Conservation (phyloP, 75 land plant species). For the Larix kaempferi region DNA sequence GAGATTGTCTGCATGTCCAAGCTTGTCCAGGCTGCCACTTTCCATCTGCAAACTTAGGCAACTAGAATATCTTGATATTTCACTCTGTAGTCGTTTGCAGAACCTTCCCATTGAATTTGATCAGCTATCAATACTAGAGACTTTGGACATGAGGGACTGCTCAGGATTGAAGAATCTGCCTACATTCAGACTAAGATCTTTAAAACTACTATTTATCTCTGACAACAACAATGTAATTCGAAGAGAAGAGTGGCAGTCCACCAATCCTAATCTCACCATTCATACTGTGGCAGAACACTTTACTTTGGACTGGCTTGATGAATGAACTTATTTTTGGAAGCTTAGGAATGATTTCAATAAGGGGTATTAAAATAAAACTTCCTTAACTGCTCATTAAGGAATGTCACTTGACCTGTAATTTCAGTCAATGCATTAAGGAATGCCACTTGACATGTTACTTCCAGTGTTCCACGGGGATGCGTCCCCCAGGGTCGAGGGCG, state of each 20-base stretch:
- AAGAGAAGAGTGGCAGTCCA: conserved; percentile 19
- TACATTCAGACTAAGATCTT: conserved; percentile 1
- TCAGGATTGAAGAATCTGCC: conserved; percentile 29
- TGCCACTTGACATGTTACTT: too few relatives aligned
- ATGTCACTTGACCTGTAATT: too few relatives aligned
- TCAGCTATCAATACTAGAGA: conserved; percentile 27
- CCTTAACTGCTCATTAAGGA: too few relatives aligned
- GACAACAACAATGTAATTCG: conserved; percentile 22
- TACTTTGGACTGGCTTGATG: too few relatives aligned
- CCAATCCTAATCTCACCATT: neutral
- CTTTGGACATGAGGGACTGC: conserved; percentile 65
- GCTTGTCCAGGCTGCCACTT: conserved; percentile 29
- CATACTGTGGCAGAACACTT: too few relatives aligned
- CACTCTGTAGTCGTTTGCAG: conserved; percentile 32
- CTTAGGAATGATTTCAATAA: too few relatives aligned
- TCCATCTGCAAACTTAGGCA: conserved; percentile 23
- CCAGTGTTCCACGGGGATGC: too few relatives aligned
- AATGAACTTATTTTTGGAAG: too few relatives aligned
- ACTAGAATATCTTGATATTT: conserved; percentile 45
- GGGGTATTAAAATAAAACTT: too few relatives aligned
- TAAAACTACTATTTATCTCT: conserved; percentile 39
- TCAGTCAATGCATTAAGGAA: too few relatives aligned
- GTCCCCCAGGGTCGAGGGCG: too few relatives aligned
- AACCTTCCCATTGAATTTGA: conserved; percentile 40
- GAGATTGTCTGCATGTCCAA: conserved; percentile 42